Percentiles rank a stretch among this genome's conserved stretches.
These are phyloP conservation scores for Spathaspora arborariae DNA, from an alignment of 805 yeast species.

Conservation along the genomic window DNA sequence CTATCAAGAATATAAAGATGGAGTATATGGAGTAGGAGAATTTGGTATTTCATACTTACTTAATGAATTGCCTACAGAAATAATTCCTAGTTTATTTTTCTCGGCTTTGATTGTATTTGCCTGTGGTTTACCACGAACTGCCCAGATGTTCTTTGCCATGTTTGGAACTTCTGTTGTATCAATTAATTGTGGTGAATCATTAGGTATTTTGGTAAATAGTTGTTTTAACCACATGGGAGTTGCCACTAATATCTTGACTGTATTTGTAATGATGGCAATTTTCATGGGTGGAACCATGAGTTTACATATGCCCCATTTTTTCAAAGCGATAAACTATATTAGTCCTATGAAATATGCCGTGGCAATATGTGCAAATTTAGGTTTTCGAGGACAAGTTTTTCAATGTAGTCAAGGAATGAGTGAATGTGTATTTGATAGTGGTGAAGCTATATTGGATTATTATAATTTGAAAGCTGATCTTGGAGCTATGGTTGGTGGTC, in stretches of 20 bases:
- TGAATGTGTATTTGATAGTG: conserved; percentile 26
- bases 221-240: conserved; percentile 72
- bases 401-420: conserved; percentile 35
- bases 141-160: conserved; percentile 63
- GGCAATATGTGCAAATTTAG: conserved; percentile 54
- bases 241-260: conserved; percentile 70
- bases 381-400: conserved; percentile 48
- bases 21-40: conserved; percentile 60
- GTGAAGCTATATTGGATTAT: conserved; percentile 28
- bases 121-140: conserved; percentile 68
- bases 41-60: conserved; percentile 59
- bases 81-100: conserved; percentile 55
- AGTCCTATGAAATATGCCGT: conserved; percentile 76
- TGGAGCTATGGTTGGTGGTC: conserved; percentile 29
- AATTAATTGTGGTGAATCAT: conserved; percentile 75
- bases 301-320: conserved; percentile 63
- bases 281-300: conserved; percentile 87
- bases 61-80: conserved; percentile 67
- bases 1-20: conserved; percentile 75
- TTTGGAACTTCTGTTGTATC: conserved; percentile 51
- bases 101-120: conserved; percentile 62
- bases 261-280: conserved; percentile 64
- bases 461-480: conserved; percentile 26
- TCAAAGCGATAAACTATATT: conserved; percentile 69
- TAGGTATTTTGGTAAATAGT: conserved; percentile 79